These are phyloP conservation scores for Rhynchospora breviuscula DNA, from an alignment of 176 grass and related monocot genomes.

Conservation along the genomic window DNA sequence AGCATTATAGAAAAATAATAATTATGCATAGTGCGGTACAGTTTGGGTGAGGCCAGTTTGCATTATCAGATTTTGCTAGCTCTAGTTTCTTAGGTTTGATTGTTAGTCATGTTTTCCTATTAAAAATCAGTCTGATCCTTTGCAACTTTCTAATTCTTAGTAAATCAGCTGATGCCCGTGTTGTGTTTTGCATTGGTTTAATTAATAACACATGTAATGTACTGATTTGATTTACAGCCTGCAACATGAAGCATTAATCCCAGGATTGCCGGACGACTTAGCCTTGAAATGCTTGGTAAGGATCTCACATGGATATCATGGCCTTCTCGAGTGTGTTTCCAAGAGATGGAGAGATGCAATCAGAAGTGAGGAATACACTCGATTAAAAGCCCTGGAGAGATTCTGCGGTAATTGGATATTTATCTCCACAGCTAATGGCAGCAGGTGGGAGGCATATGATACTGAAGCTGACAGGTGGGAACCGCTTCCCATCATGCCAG, in stretches of 20 bases:
- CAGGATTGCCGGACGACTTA: conserved; percentile 23
- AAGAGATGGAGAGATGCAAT: conserved; percentile 26
- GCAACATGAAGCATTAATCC: conserved; percentile 12
- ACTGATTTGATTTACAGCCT: background rate
- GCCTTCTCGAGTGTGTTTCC: conserved; percentile 28
- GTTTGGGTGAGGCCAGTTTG: too few species aligned
- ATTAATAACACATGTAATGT: background rate
- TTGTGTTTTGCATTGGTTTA: background rate
- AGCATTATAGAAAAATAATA: too few species aligned
- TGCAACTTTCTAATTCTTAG: background rate
- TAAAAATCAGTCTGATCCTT: background rate
- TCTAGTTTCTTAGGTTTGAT: background rate
- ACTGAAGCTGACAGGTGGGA: conserved; percentile 21
- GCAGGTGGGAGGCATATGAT: conserved; percentile 24
- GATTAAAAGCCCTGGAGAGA: background rate
- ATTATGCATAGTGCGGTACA: too few species aligned
- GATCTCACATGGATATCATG: conserved; percentile 33
- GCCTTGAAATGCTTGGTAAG: conserved; percentile 24
- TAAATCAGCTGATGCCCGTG: background rate
- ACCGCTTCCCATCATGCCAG: conserved; percentile 11
- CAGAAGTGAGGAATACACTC: conserved; percentile 16
- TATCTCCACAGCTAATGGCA: conserved; percentile 9
- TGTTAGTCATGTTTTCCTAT: background rate
- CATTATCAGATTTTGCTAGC: too few species aligned
- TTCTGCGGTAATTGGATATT: conserved; percentile 27